Base-by-base conservation (phyloP, 2,329 filamentous ascomycete species). In the Bisporella sp. region DNA sequence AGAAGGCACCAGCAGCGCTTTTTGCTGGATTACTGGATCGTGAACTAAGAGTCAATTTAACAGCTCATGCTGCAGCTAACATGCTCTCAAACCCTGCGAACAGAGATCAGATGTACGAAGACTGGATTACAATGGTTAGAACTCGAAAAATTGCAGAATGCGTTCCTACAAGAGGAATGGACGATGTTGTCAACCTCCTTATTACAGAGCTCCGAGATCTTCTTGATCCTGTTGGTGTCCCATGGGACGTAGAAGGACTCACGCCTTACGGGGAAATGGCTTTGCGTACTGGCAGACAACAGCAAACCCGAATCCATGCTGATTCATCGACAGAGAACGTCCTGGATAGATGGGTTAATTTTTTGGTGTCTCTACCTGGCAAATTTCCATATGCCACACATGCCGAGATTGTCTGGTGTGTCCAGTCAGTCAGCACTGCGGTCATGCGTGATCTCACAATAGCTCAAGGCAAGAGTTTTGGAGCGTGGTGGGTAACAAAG, bases 401-500 rank as follows among this genome's bases (percentile, higher is more conserved):
- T 35, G 75, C 84, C 2, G 85, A 87, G 40, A 78, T 95, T 50
- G 79, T 93, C 7, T 85, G 84, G 69, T 89, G 84, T 57, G 83
- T 92, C 40, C 84, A 89, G 59, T 78, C 83, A 29, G 73, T 93
- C 28, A 85, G 87, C 9, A 89, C 85, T 6, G 82, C 86, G 21
- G 84, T 88, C 13, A 81, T 93, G 72, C 78, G 89, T 49, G 89
- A 95, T 60, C 78, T 95, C 51, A 93, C 88, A 1, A 82, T 93
- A 46, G 77, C 81, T 40, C 84, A 87, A 57, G 87, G 85, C 13
- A 82, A 84, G 63, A 91, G 86, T 62, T 95, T 92, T 63, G 85
- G 87, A n/a, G 84, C 87, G 5, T 95, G 89, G 89, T 93, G 88
- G 88, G 87, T 96, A 51, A 90, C 90, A 4, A 96, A 96, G 66